Evolutionary conservation across 768 basidiomycete species (phyloP).

Genomic region (Phlebiopsis gigantea): DNA sequence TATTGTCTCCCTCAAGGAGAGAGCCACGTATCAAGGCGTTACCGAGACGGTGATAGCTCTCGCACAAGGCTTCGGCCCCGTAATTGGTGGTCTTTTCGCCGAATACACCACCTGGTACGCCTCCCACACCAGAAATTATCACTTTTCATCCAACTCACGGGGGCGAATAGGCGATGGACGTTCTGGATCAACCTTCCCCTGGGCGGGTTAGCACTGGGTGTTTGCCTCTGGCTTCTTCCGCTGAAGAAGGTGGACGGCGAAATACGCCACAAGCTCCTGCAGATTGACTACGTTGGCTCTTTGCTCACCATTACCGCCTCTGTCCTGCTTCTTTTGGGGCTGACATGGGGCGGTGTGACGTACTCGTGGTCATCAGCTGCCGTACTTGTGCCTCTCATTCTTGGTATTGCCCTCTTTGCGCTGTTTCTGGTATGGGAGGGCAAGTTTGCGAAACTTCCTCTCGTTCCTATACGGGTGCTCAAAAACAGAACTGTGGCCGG

Average conservation of each 20-base stretch:
- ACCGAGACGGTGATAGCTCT: slow-evolving; percentile 17
- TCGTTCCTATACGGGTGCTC: slow-evolving; percentile 29
- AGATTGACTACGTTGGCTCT: slow-evolving; percentile 17
- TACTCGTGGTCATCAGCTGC: slow-evolving; percentile 30
- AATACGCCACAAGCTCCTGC: slow-evolving; percentile 12
- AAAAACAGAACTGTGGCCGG: slow-evolving; percentile 27
- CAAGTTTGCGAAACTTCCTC: slow-evolving; percentile 12
- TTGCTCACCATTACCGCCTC: slow-evolving; percentile 9
- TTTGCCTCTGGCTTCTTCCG: slow-evolving; percentile 17
- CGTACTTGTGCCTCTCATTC: slow-evolving; percentile 30
- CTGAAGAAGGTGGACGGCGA: slow-evolving; percentile 16
- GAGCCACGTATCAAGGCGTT: slow-evolving; percentile 28
- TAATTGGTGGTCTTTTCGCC: slow-evolving; percentile 15
- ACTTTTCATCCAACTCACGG: neutral
- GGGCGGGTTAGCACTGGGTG: slow-evolving; percentile 16
- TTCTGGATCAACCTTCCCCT: slow-evolving; percentile 24
- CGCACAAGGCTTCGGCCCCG: slow-evolving; percentile 14
- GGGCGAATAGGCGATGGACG: slow-evolving; percentile 16
- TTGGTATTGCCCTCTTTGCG: slow-evolving; percentile 28
- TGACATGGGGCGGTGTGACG: slow-evolving; percentile 31
- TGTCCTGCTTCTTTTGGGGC: slow-evolving; percentile 14
- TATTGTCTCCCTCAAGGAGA: slow-evolving; percentile 30
- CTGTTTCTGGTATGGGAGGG: slow-evolving; percentile 25
- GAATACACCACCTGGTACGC: slow-evolving; percentile 13
- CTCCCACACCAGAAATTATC: neutral